Percentiles rank a stretch among this genome's conserved stretches.
These are phyloP conservation scores for Hygrocybe coccinea DNA, from an alignment of 768 basidiomycete species.

Conservation along the genomic window DNA sequence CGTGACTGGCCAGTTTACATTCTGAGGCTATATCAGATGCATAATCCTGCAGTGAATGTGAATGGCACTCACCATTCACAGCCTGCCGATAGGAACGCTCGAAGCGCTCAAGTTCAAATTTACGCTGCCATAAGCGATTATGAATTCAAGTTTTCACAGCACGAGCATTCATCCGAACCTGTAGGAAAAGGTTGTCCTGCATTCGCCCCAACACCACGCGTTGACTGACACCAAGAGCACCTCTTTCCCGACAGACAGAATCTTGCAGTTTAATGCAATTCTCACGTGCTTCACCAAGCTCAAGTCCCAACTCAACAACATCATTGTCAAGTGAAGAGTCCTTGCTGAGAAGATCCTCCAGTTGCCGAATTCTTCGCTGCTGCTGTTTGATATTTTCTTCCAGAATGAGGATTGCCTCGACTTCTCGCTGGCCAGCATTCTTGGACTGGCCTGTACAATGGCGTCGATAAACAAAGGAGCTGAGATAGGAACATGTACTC, in stretches of 20 bases:
- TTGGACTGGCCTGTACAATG: not conserved
- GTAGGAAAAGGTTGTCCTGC: not conserved
- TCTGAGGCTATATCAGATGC: slow-evolving; percentile 13
- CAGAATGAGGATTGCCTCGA: not conserved
- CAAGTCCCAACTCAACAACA: not conserved
- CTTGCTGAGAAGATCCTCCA: not conserved
- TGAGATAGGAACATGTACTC: not conserved
- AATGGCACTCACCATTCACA: slow-evolving; percentile 11
- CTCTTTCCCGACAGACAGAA: not conserved
- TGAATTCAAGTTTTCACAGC: slow-evolving; percentile 16
- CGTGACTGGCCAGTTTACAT: slow-evolving; percentile 11
- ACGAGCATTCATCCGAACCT: slow-evolving; percentile 16
- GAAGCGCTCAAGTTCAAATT: slow-evolving; percentile 17
- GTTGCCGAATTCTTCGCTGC: not conserved
- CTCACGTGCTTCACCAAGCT: not conserved
- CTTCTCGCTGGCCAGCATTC: not conserved
- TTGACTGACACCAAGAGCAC: not conserved
- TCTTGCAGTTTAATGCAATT: not conserved
- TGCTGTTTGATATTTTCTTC: not conserved
- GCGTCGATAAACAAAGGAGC: not conserved
- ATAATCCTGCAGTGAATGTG: not conserved
- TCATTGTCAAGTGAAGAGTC: not conserved
- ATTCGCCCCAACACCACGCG: not conserved
- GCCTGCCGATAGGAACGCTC: slow-evolving; percentile 2
- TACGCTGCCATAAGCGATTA: slow-evolving; percentile 14